Base-by-base conservation (phyloP, 1,284 basidiomycete genomes). In the Sphaerobolus stellatus region DNA sequence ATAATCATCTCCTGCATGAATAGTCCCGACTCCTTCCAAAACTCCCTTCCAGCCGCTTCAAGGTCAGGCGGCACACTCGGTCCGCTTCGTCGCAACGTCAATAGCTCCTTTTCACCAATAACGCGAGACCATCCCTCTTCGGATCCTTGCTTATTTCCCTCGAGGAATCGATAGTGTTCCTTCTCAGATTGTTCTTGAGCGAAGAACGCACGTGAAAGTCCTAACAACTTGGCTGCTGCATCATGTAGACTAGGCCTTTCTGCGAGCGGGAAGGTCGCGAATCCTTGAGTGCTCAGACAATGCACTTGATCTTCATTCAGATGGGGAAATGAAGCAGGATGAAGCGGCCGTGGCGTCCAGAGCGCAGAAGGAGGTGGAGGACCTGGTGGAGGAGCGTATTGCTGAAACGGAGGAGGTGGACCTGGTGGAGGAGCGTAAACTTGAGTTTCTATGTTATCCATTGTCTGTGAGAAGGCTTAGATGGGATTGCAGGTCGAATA, bases 121-220 rank as follows among this genome's bases (percentile, higher is more conserved):
- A 69, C 62, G 9, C 60, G 61, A 1, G 62, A 61, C 59, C 62
- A 69, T 5, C 68, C 68, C 54, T 68, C 68, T 56, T 69, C 68
- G 3, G 66, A 68, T n/a, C 45, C 51, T 27, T 62, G 61, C 1
- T 51, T 52, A 13, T 52, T 58, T 14, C 61, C 57, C 13, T 30
- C 50, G 20, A 29, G 38, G 14, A 56, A 41, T 20, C 36, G 45
- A 20, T 49, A 56, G 6, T 48, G 56, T n/a, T 58, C 56, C 34
- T 56, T 44, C 24, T 45, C 18, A 28, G 56, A 52, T 8, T 61
- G 51, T 1, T 64, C 58, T 4, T 64, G 61, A 28, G 57, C 52
- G 54, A 69, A 68, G 62, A 66, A 68, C 5, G 60, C 34, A 4
- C 60, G 56, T 0, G 66, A 68, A 25, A 59, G 41, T 22, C 52